A percentile compares a stretch with the other conserved stretches of the same genome.
These are phyloP conservation scores for Yamagishiella unicocca DNA, from an alignment of 139 green algal genomes.

Conservation along the genomic window DNA sequence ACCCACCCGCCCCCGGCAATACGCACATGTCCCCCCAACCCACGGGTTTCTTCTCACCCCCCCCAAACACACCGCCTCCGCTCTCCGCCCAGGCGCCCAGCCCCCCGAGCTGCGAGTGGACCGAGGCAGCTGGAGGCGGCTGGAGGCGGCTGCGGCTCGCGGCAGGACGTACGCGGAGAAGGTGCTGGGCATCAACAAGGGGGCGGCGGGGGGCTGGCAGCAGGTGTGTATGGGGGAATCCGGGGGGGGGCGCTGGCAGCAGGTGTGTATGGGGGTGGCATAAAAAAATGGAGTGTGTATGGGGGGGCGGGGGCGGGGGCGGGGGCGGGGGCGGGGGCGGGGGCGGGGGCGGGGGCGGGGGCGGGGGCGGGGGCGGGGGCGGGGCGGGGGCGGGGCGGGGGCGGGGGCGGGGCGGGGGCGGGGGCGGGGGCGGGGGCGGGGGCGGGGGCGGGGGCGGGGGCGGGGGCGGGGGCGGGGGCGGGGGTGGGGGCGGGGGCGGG, in stretches of 20 bases:
- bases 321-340: background rate
- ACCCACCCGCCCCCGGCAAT: background rate
- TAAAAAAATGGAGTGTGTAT: background rate
- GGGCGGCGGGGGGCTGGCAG: background rate
- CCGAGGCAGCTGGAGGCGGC: conserved; percentile 23
- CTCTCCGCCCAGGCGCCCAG: background rate
- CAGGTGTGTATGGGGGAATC: background rate
- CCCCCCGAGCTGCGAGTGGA: conserved; percentile 8
- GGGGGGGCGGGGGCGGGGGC: background rate
- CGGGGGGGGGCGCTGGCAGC: background rate
- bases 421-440: background rate
- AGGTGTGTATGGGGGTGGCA: background rate
- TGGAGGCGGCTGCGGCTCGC: conserved; percentile 6
- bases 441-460: background rate
- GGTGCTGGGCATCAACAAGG: conserved; percentile 35
- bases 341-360: no score
- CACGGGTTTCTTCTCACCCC: background rate
- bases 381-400: no score
- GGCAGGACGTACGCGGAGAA: conserved; percentile 37
- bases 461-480: background rate
- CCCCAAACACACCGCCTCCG: background rate
- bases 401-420: background rate
- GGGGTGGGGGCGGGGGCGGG: no score
- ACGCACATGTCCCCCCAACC: no score
- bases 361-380: no score